Base-by-base conservation (phyloP, 306 rosid species). In the Sphenostylis stenocarpa region DNA sequence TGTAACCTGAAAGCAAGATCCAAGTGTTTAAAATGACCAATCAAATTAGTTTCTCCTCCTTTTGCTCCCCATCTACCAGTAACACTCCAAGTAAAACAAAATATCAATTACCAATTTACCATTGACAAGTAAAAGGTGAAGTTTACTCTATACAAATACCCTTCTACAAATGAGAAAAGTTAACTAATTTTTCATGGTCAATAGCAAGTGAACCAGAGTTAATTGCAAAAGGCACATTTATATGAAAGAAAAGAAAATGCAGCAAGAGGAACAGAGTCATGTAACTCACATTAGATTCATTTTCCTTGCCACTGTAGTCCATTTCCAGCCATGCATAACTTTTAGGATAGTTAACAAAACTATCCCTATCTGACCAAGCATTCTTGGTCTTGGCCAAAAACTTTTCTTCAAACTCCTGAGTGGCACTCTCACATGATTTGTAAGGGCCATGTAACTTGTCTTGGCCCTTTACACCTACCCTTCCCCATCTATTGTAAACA, bases 401-500 rank as follows among this genome's bases (percentile, higher is more conserved):
- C 76, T 89, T 95, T 31, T 80, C 73, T 71, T 87, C 87, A 79
- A 95, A 92, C 73, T 89, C 97, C 39, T 29, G 31, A 38, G 92
- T 88, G 17, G 96, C 97, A 17, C 52, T 51, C 57, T 82, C 91
- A 53, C 72, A 26, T 62, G 90, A 85, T 38, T 83, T 36, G 77
- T 79, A 89, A 74, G 97, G 94, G 70, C 97, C 97, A 5, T 69
- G 84, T 78, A 88, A 13, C 83, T 83, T 87, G 87, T 88, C 82
- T 80, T 92, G 99, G 51, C 97, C 99, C 87, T 90, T 92, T 67
- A 92, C 67, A 34, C 99, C 97, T 23, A 95, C 96, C 79, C 99
- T 92, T 81, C 97, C 99, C 96, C 99, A 95, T 82, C 99, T 90
- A 77, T 81, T 74, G 87, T 89, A 95, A 80, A 95, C 86, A 87